Conservation (phyloP, 2,329 filamentous ascomycete species). For the Graphium sp. region DNA sequence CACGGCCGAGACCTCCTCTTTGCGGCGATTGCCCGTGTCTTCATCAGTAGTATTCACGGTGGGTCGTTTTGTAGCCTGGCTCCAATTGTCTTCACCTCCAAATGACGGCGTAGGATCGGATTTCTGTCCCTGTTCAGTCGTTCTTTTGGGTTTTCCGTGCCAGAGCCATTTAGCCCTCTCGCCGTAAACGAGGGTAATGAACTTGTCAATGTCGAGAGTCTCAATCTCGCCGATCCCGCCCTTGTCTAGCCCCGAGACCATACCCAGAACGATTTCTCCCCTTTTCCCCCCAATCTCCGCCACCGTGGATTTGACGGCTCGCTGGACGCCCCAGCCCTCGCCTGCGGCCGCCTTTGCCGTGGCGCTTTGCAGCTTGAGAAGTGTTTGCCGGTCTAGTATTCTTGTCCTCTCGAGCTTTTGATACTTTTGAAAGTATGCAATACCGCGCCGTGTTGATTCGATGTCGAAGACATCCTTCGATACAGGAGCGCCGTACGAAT, state of each 20-base stretch:
- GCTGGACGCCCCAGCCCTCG: slow-evolving; percentile 82
- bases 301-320: slow-evolving; percentile 88
- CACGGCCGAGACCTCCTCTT: slow-evolving; percentile 25
- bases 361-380: slow-evolving; percentile 63
- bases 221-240: slow-evolving; percentile 85
- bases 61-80: slow-evolving; percentile 1
- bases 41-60: slow-evolving; percentile 23
- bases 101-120: slow-evolving; percentile 23
- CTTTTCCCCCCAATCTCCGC: slow-evolving; percentile 87
- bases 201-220: slow-evolving; percentile 74
- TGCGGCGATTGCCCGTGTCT: slow-evolving; percentile 12
- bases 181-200: slow-evolving; percentile 62
- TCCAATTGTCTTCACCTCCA: slow-evolving; percentile 3
- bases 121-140: slow-evolving; percentile 25
- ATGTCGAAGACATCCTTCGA: slow-evolving; percentile 87
- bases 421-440: slow-evolving; percentile 78
- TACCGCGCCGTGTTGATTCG: slow-evolving; percentile 63
- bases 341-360: slow-evolving; percentile 82
- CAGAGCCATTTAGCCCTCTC: slow-evolving; percentile 87
- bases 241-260: slow-evolving; percentile 75
- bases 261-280: slow-evolving; percentile 89
- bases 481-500: slow-evolving; percentile 69
- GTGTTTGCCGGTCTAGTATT: slow-evolving; percentile 65
- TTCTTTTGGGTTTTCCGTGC: slow-evolving; percentile 73
- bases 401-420: slow-evolving; percentile 66